Evolutionary conservation across 140 eudicot species (phyloP), one percentile per base, ranked within the genome.

Genomic region (Eryngium alpinum): DNA sequence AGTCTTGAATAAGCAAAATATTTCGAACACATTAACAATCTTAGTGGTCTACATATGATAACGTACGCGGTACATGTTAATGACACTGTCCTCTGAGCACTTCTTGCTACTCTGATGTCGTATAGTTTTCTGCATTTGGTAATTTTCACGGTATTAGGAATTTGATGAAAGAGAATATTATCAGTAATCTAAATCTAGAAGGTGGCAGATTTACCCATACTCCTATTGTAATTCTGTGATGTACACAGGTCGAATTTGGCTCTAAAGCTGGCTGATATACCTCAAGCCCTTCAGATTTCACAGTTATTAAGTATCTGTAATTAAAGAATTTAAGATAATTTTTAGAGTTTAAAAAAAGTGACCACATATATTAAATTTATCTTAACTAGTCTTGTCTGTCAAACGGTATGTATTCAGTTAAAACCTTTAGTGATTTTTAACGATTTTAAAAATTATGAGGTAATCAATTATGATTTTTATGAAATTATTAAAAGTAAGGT

Each of bases 241-340:
- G 99, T 89, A 95, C 92, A 29, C 91, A 97, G 59, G 97, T 95
- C 52, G 99, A 95, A 83, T 95, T 92, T 76, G 97, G 97, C 86
- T 88, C 98, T 81, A 94, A 86, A 82, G 97, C 98, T 29, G 98
- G 98, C 90, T 94, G 99, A 32, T 97, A 95, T 84, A 95, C 92
- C 83, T 95, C 95, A 31, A 95, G 85, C 18, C 99, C 93, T 86
- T 87, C 92, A 59, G 95, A 86, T 87, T 84, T 92, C 70, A 95
- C 87, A 79, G 92, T 95, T 28, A 89, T 82, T 88, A 95, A 85
- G 88, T 95, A 95, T 88, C 99, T 95, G 90, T 21, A 75, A 24
- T 28, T 65, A 33, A 63, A 83, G 73, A 81, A 38, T 28, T n/a
- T n/a, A n/a, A n/a, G n/a, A n/a, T n/a, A n/a, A n/a, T n/a, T n/a